Base-by-base conservation (phyloP, 2,329 filamentous ascomycete genomes). In the Graphilbum sp. region DNA sequence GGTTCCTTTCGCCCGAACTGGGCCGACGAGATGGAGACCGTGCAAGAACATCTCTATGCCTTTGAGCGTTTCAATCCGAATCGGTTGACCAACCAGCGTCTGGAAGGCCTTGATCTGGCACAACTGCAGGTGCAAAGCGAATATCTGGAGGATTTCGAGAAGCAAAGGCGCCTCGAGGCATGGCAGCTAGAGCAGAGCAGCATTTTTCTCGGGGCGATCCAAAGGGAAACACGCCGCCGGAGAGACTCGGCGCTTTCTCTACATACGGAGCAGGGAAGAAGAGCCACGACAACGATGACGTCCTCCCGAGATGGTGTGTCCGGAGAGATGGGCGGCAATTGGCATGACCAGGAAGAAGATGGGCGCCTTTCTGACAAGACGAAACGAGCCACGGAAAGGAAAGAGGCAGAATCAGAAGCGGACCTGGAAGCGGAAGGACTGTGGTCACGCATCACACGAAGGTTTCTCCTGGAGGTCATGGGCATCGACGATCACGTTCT, bases 111-210 rank as follows among this genome's bases (percentile, higher is more conserved):
- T 12, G 69, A 72, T 17, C 49, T 68, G 11, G 62, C 61, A 0
- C 61, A 66, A 37, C 50, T 65, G 16, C 66, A 71, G 44, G 46
- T 67, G 33, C 67, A 74, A 40, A 63, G 66, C 29, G 67, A 72
- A 32, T 59, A 63, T 27, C 59, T 66, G 21, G 69, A 76, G 31
- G 79, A 85, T 45, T 63, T 71, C 31, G 85, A 94, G 47, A 78
- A 80, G 52, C 80, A 78, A 52, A 74, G 78, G 48, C 72, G 88
- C 43, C 93, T 98, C 52, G 88, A 96, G 57, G 72, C 74, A 37
- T 98, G 90, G 90, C 73, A 87, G 40, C 60, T 92, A 51, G 88
- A 96, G 51, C 87, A 98, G 54, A 94, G 86, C 55, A 73, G 74
- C 41, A 75, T 84, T 11, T 63, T 98, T 21, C 56, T 95, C 25